phyloP scores from a whole-genome alignment of 345 rosid species.

The Rhodomyrtus tomentosa region DNA sequence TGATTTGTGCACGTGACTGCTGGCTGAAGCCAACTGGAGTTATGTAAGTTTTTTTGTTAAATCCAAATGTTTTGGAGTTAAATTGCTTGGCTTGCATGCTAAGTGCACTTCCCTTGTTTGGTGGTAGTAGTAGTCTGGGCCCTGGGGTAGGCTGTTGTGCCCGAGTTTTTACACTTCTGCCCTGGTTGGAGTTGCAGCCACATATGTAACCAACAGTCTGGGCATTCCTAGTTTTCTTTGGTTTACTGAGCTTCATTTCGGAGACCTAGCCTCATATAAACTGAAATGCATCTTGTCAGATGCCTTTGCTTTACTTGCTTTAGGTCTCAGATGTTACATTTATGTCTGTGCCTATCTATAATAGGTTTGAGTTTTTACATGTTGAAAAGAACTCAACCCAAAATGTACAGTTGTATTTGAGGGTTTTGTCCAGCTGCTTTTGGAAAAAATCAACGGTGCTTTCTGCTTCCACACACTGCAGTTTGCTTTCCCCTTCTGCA shows the following conservation, averaged over 20 bases:
- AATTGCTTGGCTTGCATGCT: not conserved
- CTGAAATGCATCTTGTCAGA: not conserved
- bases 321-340: not conserved
- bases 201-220: not conserved
- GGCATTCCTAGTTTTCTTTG: not conserved
- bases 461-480: not conserved
- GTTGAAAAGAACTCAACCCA: not conserved
- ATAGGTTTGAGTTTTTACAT: not conserved
- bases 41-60: slow-evolving; percentile 43
- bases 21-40: slow-evolving; percentile 91
- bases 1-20: slow-evolving; percentile 92
- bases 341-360: not conserved
- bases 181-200: not conserved
- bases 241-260: not conserved
- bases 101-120: not conserved
- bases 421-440: not conserved
- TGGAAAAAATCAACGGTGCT: not conserved
- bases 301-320: not conserved
- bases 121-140: not conserved
- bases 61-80: not conserved
- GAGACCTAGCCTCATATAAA: not conserved
- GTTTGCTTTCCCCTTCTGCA: not conserved
- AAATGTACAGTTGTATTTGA: not conserved
- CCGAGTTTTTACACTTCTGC: not conserved
- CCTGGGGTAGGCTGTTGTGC: not conserved